Conservation (phyloP, 345 rosid species). For the Abelmoschus esculentus region DNA sequence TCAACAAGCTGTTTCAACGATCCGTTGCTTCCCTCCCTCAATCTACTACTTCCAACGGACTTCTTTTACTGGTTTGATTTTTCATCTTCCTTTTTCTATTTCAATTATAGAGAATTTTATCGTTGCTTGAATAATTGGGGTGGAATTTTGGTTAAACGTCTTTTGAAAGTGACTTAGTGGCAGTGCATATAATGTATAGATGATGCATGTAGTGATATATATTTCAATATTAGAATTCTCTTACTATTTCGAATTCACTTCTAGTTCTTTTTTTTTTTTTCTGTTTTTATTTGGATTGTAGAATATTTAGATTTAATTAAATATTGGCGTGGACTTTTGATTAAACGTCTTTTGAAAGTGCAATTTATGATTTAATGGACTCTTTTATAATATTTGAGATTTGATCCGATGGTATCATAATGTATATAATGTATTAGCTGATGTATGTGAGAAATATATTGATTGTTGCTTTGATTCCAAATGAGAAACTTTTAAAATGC, state of each 20-base stretch:
- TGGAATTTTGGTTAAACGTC: not conserved
- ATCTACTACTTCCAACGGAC: conserved; percentile 53
- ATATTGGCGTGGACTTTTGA: not conserved
- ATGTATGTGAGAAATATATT: too few relatives aligned
- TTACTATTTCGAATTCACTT: too few relatives aligned
- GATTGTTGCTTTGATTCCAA: too few relatives aligned
- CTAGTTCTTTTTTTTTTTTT: too few relatives aligned
- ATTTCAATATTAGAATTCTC: too few relatives aligned
- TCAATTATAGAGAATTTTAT: not conserved
- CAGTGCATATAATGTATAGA: too few relatives aligned
- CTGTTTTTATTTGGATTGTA: not conserved
- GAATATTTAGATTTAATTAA: too few relatives aligned
- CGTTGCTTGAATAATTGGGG: not conserved
- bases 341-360: not conserved
- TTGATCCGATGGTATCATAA: too few relatives aligned
- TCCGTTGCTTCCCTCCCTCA: conserved; percentile 67
- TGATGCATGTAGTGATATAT: too few relatives aligned
- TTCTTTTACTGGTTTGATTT: conserved; percentile 60
- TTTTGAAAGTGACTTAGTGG: too few relatives aligned
- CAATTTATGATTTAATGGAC: not conserved
- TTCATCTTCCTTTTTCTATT: not conserved
- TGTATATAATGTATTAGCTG: too few relatives aligned
- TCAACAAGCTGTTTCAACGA: conserved; percentile 88
- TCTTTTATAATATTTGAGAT: not conserved
- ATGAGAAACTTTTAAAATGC: too few relatives aligned